These are phyloP conservation scores for Solanum clarkiae DNA, from an alignment of 257 asterid species.

Conservation along the genomic window DNA sequence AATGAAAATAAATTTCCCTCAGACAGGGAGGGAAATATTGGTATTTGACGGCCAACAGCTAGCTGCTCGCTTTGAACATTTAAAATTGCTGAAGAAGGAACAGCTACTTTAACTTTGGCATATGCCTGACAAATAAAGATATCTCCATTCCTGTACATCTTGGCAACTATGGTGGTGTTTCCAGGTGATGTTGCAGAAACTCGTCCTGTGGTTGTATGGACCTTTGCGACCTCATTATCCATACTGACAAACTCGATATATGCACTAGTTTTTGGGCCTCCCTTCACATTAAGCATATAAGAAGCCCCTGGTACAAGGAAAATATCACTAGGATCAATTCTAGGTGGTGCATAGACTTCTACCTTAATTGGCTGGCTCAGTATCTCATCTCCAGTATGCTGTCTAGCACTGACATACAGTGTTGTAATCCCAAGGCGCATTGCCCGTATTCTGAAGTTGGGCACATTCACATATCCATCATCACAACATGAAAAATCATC, in stretches of 20 bases:
- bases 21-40: conserved; percentile 56
- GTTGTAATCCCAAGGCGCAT: conserved; percentile 58
- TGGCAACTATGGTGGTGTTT: conserved; percentile 51
- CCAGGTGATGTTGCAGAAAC: conserved; percentile 67
- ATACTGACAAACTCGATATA: conserved; percentile 38
- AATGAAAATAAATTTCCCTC: conserved; percentile 81
- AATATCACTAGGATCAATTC: conserved; percentile 49
- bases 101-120: conserved; percentile 61
- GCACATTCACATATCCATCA: conserved; percentile 25
- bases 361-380: conserved; percentile 51
- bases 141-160: conserved; percentile 50
- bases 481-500: conserved; percentile 10
- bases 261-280: conserved; percentile 72
- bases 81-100: conserved; percentile 64
- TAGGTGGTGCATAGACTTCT: conserved; percentile 82
- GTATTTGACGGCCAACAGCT: conserved; percentile 52
- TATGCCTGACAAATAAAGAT: conserved; percentile 51
- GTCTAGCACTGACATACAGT: conserved; percentile 56
- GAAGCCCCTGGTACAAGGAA: conserved; percentile 92
- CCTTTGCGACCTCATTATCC: conserved; percentile 46
- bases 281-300: conserved; percentile 53
- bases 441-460: conserved; percentile 52
- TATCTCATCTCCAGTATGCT: conserved; percentile 56
- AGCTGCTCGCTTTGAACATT: conserved; percentile 64
- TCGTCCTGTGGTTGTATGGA: conserved; percentile 46